These are phyloP conservation scores for Colletotrichum sublineola DNA, from an alignment of 2,329 filamentous ascomycete species.

Conservation along the genomic window DNA sequence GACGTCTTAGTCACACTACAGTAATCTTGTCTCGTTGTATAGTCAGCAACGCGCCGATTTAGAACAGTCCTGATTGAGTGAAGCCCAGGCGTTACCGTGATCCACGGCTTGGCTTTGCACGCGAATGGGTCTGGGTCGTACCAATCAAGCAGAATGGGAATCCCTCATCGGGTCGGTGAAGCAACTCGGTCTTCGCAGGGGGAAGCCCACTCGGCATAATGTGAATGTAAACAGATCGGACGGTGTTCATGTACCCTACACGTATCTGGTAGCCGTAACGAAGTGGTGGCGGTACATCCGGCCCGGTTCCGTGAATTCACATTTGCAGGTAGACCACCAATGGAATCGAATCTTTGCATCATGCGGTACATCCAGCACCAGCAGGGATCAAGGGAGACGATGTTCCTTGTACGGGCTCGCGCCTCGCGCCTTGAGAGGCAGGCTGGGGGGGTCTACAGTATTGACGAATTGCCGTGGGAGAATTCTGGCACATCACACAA, in stretches of 20 bases:
- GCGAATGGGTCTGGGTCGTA: no score
- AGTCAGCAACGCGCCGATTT: not conserved
- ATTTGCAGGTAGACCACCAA: slow-evolving; percentile 23
- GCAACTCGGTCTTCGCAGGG: not conserved
- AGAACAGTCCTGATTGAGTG: no score
- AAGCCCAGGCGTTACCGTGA: slow-evolving; percentile 13
- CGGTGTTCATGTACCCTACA: slow-evolving; percentile 25
- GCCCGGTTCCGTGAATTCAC: slow-evolving; percentile 15
- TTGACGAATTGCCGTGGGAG: slow-evolving; percentile 26
- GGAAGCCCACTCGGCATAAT: slow-evolving; percentile 21
- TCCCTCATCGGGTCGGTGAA: not conserved
- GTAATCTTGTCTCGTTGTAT: no score
- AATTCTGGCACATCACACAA: slow-evolving; percentile 11
- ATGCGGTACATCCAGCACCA: slow-evolving; percentile 20
- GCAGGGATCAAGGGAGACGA: slow-evolving; percentile 2
- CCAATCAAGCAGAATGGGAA: not conserved
- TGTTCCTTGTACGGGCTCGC: not conserved
- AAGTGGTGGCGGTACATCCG: slow-evolving; percentile 18
- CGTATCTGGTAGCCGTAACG: not conserved
- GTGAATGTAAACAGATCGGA: slow-evolving; percentile 7
- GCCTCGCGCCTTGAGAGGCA: not conserved
- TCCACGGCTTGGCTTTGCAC: not conserved
- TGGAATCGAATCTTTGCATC: slow-evolving; percentile 31
- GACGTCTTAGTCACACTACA: fast-evolving
- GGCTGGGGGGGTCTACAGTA: slow-evolving; percentile 8